Percentiles rank a stretch among this genome's conserved stretches.
These are phyloP conservation scores for Pisolithus tinctorius DNA, from an alignment of 768 basidiomycete genomes.

Conservation along the genomic window DNA sequence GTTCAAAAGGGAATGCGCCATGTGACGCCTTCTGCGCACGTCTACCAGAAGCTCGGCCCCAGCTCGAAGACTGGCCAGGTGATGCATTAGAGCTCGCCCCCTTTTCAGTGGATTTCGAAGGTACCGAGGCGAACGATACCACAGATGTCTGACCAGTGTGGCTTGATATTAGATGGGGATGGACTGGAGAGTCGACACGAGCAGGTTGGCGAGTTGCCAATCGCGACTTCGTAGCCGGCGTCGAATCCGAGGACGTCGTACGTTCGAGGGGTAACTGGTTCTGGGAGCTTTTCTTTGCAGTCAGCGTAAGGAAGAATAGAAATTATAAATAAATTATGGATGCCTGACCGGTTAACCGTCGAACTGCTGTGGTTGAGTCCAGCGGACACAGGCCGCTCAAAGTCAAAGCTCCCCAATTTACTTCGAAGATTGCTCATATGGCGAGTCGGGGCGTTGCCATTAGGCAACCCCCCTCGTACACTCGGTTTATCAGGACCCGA, in stretches of 20 bases:
- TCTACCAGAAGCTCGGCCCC: constrained; percentile 48
- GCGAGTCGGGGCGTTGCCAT: constrained; percentile 10
- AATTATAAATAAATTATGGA: constrained; percentile 2
- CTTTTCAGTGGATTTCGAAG: constrained; percentile 34
- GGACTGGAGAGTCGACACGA: constrained; percentile 14
- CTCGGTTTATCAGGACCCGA: constrained; percentile 19
- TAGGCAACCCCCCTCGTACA: constrained; percentile 15
- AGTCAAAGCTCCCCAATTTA: constrained; percentile 72
- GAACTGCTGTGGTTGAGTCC: constrained; percentile 25
- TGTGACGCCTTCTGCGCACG: constrained; percentile 38
- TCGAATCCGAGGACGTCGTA: constrained; percentile 23
- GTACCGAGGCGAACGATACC: constrained; percentile 30
- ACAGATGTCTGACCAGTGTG: constrained; percentile 30
- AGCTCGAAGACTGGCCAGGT: constrained; percentile 45
- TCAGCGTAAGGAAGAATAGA: constrained; percentile 1
- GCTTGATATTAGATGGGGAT: constrained; percentile 28
- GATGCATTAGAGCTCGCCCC: constrained; percentile 15
- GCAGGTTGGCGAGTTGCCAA: constrained; percentile 4
- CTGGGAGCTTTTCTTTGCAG: constrained; percentile 4
- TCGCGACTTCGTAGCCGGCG: constrained; percentile 10
- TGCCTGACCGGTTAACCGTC: constrained; percentile 15
- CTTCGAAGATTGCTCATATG: constrained; percentile 35
- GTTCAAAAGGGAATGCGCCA: constrained; percentile 63
- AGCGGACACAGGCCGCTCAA: constrained; percentile 55
- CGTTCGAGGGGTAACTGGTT: constrained; percentile 16